Conservation (phyloP, 1,284 basidiomycete species). For the Cutaneotrichosporon sp. region DNA sequence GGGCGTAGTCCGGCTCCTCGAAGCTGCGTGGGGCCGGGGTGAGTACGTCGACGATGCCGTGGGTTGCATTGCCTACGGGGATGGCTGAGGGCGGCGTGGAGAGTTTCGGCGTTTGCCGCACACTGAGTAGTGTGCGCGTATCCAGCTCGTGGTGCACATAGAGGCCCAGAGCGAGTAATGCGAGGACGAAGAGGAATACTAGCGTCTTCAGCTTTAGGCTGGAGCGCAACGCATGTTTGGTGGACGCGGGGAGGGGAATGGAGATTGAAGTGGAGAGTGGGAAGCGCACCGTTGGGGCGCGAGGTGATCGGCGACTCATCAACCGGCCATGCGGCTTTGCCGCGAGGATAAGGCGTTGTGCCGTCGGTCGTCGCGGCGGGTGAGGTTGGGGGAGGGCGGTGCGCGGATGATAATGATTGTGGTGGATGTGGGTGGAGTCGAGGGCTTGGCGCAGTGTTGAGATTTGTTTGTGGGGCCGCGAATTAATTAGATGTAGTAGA, state of each 20-base stretch:
- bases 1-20: slow-evolving; percentile 47
- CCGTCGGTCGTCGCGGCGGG: background rate
- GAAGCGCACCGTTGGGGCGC: background rate
- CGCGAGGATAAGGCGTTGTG: background rate
- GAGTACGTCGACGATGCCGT: no score
- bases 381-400: background rate
- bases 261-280: background rate
- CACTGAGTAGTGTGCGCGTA: no score
- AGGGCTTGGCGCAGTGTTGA: no score
- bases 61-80: no score
- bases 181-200: background rate
- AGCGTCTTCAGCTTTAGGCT: background rate
- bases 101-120: no score
- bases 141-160: no score
- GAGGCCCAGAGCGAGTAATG: background rate
- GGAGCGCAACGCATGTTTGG: background rate
- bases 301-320: slow-evolving; percentile 1
- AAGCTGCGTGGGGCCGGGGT: no score
- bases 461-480: no score
- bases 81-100: no score
- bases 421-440: background rate
- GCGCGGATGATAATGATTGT: background rate
- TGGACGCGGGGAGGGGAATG: background rate
- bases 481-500: no score
- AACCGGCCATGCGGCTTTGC: background rate